Evolutionary conservation across 2,329 filamentous ascomycete species (phyloP), one percentile per base, ranked within the genome.

Genomic region (Diplocarpon mali): DNA sequence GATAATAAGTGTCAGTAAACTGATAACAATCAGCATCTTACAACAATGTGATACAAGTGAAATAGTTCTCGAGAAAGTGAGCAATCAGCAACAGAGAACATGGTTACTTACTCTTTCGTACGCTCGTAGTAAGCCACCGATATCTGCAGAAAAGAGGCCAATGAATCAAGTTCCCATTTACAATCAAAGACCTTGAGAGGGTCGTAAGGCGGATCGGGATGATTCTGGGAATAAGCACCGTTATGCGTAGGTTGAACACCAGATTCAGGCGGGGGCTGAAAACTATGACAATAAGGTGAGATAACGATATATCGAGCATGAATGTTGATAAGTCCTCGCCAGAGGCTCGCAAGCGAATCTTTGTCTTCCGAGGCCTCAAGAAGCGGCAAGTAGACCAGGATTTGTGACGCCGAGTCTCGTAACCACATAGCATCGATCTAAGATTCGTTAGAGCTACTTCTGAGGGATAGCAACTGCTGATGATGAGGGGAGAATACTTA

Each of bases 131-230:
- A 95, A 56, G 90, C 78, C 52, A 85, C 82, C 1, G 78, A 80
- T 6, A 95, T 70, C 34, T 85, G 78, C 9, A 95, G 71, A 63
- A 95, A 95, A 31, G 86, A 80, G 1, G 89, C 86, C 2, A 95
- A 73, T 11, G 85, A 90, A 66, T 95, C 89, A 36, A 95, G 78
- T 65, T 95, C 89, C 65, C 92, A 95, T 65, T 95, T 95, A 74
- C 89, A 95, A 64, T 95, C 90, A 59, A 92, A 95, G 1, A 95
- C 88, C 38, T 80, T 69, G 1, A 73, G 70, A 54, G 57, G 57
- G 35, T 89, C 78, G 57, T 87, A 89, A 0, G 71, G 65, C 1
- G 89, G 89, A 48, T 81, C 74, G 1, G 85, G 80, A 10, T 60
- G 66, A 52, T 85, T 71, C 46, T 76, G 63, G 70, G 61, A 52